A percentile compares a stretch with the other conserved stretches of the same genome.
Evolutionary conservation across 441 rosid species (phyloP).

Genomic region (Bruguiera hainesii): DNA sequence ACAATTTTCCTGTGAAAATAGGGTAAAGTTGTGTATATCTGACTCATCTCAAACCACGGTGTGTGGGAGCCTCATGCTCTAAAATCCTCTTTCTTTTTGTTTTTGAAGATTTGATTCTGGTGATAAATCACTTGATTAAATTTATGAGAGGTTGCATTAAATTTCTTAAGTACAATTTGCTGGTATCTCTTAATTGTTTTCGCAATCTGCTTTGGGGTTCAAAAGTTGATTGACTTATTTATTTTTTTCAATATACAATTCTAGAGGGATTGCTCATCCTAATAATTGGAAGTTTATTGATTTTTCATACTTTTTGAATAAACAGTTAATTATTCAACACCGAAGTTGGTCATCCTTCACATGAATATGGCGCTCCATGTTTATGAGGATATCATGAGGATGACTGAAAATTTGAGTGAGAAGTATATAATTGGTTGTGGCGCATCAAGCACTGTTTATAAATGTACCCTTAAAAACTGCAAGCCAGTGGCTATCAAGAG

Average conservation of each 20-base stretch:
- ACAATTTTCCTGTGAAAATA: neutral
- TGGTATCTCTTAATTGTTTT: too few species aligned
- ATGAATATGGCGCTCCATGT: slow-evolving; percentile 99
- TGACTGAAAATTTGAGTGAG: slow-evolving; percentile 95
- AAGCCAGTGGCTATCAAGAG: slow-evolving; percentile 93
- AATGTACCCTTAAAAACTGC: slow-evolving; percentile 91
- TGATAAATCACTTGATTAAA: too few species aligned
- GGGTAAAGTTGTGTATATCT: neutral
- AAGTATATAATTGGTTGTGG: slow-evolving; percentile 85
- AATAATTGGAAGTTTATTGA: neutral
- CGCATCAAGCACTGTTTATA: slow-evolving; percentile 94
- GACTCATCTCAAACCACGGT: too few species aligned
- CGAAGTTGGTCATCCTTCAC: slow-evolving; percentile 86
- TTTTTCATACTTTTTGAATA: slow-evolving; percentile 13
- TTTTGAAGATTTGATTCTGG: too few species aligned
- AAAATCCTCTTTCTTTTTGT: too few species aligned
- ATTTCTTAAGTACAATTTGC: too few species aligned
- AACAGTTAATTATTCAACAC: slow-evolving; percentile 67
- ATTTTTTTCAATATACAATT: too few species aligned
- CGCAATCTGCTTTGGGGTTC: too few species aligned
- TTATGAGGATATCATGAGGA: slow-evolving; percentile 95
- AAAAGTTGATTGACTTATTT: too few species aligned
- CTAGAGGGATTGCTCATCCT: too few species aligned
- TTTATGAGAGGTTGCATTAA: too few species aligned
- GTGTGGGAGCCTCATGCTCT: too few species aligned